These are phyloP conservation scores for Vitis rotundifolia DNA, from an alignment of 164 flowering plant species.

Conservation along the genomic window DNA sequence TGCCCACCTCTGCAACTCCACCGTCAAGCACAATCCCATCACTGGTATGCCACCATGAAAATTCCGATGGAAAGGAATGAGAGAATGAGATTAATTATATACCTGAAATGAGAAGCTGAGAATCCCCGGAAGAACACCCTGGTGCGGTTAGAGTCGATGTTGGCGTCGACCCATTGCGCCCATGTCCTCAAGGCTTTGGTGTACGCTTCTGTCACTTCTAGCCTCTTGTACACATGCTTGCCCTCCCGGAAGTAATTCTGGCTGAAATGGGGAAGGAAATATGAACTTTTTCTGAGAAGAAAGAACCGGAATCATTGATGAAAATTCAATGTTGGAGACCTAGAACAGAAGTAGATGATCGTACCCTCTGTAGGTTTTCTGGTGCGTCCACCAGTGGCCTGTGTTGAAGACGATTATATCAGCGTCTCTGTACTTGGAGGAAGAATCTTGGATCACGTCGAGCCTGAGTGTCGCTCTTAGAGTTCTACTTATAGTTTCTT, in stretches of 20 bases:
- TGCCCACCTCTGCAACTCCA: slow-evolving; percentile 53
- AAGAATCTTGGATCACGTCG: slow-evolving; percentile 39
- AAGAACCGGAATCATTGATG: neutral
- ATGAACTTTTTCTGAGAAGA: slow-evolving; percentile 3
- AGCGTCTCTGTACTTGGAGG: slow-evolving; percentile 37
- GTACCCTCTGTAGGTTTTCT: slow-evolving; percentile 52
- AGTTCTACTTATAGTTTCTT: slow-evolving; percentile 31
- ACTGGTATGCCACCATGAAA: neutral
- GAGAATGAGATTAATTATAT: neutral
- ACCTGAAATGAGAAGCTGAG: slow-evolving; percentile 67
- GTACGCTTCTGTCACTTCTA: slow-evolving; percentile 48
- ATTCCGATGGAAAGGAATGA: neutral
- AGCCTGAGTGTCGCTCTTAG: slow-evolving; percentile 46
- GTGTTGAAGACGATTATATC: slow-evolving; percentile 60
- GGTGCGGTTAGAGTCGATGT: slow-evolving; percentile 37
- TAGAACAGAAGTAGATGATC: too few species aligned
- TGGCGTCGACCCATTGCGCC: slow-evolving; percentile 63
- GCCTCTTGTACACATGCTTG: slow-evolving; percentile 34
- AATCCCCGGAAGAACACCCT: slow-evolving; percentile 52
- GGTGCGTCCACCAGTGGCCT: slow-evolving; percentile 75
- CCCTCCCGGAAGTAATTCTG: slow-evolving; percentile 58
- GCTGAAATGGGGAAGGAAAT: slow-evolving; percentile 19
- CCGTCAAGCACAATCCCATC: too few species aligned
- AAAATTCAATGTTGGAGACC: neutral
- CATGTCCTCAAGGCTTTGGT: slow-evolving; percentile 54